phyloP scores from a whole-genome alignment of 306 rosid species.

The Canavalia ensiformis region DNA sequence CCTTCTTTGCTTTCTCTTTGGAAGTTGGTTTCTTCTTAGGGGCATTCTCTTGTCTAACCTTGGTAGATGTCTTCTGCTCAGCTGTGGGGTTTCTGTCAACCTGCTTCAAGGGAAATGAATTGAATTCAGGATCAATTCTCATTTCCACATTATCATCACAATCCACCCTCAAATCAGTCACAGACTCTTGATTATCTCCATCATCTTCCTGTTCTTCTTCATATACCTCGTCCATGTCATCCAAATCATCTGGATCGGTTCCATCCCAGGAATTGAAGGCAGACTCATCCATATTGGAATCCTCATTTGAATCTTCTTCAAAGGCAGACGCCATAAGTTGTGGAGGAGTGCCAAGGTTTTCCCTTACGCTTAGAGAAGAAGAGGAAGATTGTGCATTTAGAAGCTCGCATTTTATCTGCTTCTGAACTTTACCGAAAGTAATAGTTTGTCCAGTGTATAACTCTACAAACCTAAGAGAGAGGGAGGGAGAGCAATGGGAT shows the following conservation, averaged over 20 bases:
- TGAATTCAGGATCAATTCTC: constrained; percentile 42
- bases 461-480: constrained; percentile 70
- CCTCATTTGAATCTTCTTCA: constrained; percentile 49
- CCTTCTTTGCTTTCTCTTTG: constrained; percentile 57
- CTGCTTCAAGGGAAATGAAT: constrained; percentile 50
- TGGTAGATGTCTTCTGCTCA: constrained; percentile 49
- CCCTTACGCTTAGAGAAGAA: constrained; percentile 42
- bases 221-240: constrained; percentile 46
- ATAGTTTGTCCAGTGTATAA: constrained; percentile 65
- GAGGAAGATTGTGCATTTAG: constrained; percentile 50
- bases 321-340: constrained; percentile 38
- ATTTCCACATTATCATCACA: constrained; percentile 46
- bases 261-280: constrained; percentile 51
- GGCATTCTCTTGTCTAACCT: constrained; percentile 53
- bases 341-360: constrained; percentile 33
- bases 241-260: constrained; percentile 53
- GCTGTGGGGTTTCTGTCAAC: constrained; percentile 41
- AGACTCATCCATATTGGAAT: constrained; percentile 42
- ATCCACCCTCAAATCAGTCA: constrained; percentile 41
- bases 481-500: constrained; percentile 7
- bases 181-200: constrained; percentile 48
- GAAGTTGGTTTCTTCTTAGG: constrained; percentile 49
- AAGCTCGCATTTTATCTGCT: constrained; percentile 79
- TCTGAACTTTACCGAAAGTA: constrained; percentile 81
- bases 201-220: constrained; percentile 49